These are phyloP conservation scores for Penicillium sp. DNA, from an alignment of 2,329 filamentous ascomycete genomes.

Conservation along the genomic window DNA sequence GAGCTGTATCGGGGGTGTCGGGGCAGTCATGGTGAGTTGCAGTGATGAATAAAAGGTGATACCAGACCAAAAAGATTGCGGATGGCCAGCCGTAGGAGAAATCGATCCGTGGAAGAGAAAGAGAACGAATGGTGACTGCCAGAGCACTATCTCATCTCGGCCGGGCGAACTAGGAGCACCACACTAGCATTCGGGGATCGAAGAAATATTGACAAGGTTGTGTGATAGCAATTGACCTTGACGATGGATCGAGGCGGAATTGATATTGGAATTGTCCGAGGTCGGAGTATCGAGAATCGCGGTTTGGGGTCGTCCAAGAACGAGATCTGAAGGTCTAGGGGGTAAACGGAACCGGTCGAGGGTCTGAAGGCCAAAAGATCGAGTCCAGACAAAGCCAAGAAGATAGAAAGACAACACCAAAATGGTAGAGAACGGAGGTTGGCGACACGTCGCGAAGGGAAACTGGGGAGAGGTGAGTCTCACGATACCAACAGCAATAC, in stretches of 20 bases:
- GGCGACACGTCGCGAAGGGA: constrained; percentile 15
- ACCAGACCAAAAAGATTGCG: constrained; percentile 28
- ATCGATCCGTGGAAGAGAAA: constrained; percentile 18
- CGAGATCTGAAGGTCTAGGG: no score
- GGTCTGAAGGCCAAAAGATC: background rate
- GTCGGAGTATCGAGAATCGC: background rate
- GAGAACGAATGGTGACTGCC: constrained; percentile 29
- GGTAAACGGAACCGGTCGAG: background rate
- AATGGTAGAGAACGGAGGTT: constrained; percentile 6
- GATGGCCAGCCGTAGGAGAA: constrained; percentile 25
- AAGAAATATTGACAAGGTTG: background rate
- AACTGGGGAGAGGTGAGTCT: constrained; percentile 7
- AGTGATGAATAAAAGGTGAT: constrained; percentile 16
- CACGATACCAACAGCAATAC: background rate
- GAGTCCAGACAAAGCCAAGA: background rate
- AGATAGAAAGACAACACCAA: background rate
- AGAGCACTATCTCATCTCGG: constrained; percentile 36
- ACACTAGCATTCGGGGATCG: background rate
- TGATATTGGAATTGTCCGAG: constrained; percentile 3
- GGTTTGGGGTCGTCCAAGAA: background rate
- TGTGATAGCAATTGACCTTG: background rate
- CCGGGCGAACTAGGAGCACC: constrained; percentile 1
- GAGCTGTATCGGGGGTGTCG: constrained; percentile 64
- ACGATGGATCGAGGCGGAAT: background rate
- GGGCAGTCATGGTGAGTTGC: constrained; percentile 59